Evolutionary conservation across 1,284 basidiomycete species (phyloP), one percentile per base, ranked within the genome.

Genomic region (Afroboletus lepidellus): DNA sequence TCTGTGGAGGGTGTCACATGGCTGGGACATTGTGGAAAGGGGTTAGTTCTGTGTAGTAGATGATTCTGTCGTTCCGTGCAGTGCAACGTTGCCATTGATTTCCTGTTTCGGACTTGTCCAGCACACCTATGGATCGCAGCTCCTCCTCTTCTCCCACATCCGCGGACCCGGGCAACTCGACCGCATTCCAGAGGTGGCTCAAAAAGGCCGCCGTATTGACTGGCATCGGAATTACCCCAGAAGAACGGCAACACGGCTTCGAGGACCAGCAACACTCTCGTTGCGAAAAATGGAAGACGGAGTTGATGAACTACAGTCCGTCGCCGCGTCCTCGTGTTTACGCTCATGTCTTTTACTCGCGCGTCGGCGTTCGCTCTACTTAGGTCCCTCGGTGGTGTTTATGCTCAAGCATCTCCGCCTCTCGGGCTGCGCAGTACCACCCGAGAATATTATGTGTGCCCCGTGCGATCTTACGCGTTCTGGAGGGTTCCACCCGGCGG

Each of bases 351-450:
- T 41, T 21, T 44, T 50, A 9, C 44, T 53, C 34, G 48, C 51
- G 46, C 41, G 54, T 57, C 53, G 30, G 36, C 41, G 46, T 48
- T 49, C 33, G 21, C 36, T 37, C 56, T 11, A n/a, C n/a, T 30
- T 23, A 15, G 93, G 92, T 66, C 92, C 93, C 9, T 76, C 85
- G 8, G 81, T 96, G 3, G 80, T 86, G 5, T 96, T 96, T 72
- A 90, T 97, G 85, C 77, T 94, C 45, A 88, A 92, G 61, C 93
- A 95, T 62, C 79, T 97, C 32, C 78, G 84, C 54, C 76, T 87
- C 0, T 83, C 84, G 23, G 92, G 85, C 36, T 85, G 80, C 57
- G 78, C 76, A 21, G 80, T 87, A 8, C 83, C 79, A 51, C 77
- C 83, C 1, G 75, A 80, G 27, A 87, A 93, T 54, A 80, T 98